Base-by-base conservation (phyloP, 352 stramenopile species). In the Phytophthora ohioensis region DNA sequence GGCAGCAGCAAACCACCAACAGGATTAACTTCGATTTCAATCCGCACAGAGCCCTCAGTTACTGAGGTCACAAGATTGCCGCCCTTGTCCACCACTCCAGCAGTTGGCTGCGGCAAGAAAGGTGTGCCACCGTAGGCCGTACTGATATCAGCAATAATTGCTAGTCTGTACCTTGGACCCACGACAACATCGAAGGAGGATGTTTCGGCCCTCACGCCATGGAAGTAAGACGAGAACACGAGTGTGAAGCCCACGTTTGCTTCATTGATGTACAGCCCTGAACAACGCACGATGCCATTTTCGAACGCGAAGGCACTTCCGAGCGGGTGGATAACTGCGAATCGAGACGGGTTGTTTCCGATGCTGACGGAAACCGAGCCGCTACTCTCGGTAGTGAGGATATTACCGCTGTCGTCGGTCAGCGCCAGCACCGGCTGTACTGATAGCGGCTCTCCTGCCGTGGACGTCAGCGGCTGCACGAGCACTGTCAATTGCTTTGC, bases 81-180 rank as follows among this genome's bases (percentile, higher is more conserved):
- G 27, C 89, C 89, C 54, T 78, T 82, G 59, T 97, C 90, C 5
- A 97, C 88, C 15, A 97, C 82, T 21, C 73, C 85, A 3, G 84
- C 83, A n/a, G 75, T 71, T 7, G 91, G 90, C 57, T 97, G 90
- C 1, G 90, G 90, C 21, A 82, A 71, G 61, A 97, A 96, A 0
- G 83, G 67, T 9, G 78, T 90, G 2, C 91, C 91, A 57, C 90
- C 87, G 45, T 84, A 93, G 4, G 91, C 88, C 2, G 80, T 95
- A 80, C 85, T 93, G 49, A 94, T 82, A 66, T 95, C 84, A 17
- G 86, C 71, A 42, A 83, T 57, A 67, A 97, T 88, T 27, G 72
- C 68, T 30, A 97, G 75, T 17, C 73, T 75, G 61, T 89, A 91
- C 5, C 74, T 72, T 8, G 78, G 68, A 7, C 89, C 90, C 4